Evolutionary conservation across 108 stramenopile species (phyloP).

Genomic region (Seminavis robusta): DNA sequence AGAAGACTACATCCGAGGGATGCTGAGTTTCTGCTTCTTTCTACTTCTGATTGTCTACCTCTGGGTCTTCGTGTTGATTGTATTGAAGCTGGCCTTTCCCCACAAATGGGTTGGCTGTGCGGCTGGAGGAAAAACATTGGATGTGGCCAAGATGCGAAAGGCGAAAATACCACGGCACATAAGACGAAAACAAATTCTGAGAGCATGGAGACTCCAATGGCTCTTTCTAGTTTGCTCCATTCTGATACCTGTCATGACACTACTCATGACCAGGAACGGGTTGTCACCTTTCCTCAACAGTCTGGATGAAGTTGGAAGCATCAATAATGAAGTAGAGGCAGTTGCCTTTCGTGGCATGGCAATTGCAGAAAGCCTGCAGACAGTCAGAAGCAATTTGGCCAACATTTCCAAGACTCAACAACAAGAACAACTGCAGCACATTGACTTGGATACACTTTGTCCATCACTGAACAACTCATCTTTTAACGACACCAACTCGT

Average conservation of each 20-base stretch:
- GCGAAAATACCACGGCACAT: conserved; percentile 17
- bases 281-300: conserved; percentile 1
- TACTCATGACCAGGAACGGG: conserved; percentile 26
- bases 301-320: conserved; percentile 13
- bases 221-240: conserved; percentile 24
- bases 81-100: conserved; percentile 16
- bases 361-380: not conserved
- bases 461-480: too few species aligned
- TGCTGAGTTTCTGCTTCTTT: conserved; percentile 21
- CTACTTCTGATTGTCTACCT: conserved; percentile 11
- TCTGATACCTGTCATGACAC: conserved; percentile 20
- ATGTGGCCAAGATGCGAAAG: conserved; percentile 22
- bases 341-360: conserved; percentile 21
- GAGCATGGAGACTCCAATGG: conserved; percentile 36
- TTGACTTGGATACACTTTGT: too few species aligned
- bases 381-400: too few species aligned
- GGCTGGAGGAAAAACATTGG: conserved; percentile 34
- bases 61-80: conserved; percentile 18
- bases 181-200: conserved; percentile 17
- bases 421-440: too few species aligned
- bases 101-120: conserved; percentile 34
- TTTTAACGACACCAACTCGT: too few species aligned
- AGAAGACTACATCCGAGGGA: conserved; percentile 18
- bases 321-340: conserved; percentile 26
- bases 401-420: too few species aligned